Percentiles rank a stretch among this genome's conserved stretches.
phyloP scores from a whole-genome alignment of 2,329 filamentous ascomycete species.

The Alternaria infectoria region DNA sequence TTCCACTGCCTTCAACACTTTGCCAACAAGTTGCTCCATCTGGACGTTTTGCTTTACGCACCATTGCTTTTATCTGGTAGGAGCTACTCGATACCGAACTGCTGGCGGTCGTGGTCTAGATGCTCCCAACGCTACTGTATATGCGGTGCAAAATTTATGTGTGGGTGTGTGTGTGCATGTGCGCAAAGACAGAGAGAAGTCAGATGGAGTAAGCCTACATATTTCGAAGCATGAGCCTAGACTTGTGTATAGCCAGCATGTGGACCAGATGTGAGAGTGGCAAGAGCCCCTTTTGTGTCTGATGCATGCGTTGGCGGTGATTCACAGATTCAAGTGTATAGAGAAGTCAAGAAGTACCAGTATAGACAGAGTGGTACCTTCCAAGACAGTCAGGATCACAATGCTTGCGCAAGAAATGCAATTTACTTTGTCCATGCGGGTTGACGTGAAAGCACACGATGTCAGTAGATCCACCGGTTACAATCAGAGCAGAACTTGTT shows the following conservation, averaged over 20 bases:
- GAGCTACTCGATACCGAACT: neutral
- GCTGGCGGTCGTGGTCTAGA: neutral
- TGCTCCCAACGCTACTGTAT: neutral
- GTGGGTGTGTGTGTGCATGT: too few species aligned
- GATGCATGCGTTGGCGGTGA: too few species aligned
- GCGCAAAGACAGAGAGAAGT: too few species aligned
- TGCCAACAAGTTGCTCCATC: slow-evolving; percentile 1
- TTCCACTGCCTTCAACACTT: slow-evolving; percentile 1
- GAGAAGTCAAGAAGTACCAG: too few species aligned
- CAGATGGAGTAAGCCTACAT: neutral
- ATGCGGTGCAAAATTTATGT: neutral
- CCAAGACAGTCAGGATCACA: neutral
- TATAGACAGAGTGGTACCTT: too few species aligned
- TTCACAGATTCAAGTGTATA: too few species aligned
- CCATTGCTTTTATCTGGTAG: neutral
- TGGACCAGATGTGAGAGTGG: neutral
- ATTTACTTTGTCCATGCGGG: neutral
- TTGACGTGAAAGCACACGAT: neutral
- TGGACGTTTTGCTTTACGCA: neutral
- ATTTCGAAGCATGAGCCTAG: neutral
- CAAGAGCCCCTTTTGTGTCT: too few species aligned
- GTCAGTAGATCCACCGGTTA: neutral
- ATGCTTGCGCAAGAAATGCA: neutral
- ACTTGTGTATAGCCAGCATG: neutral
- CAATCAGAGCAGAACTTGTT: neutral